These are phyloP conservation scores for Leccinum subspadiceum DNA, from an alignment of 1,284 basidiomycete genomes.

Conservation along the genomic window DNA sequence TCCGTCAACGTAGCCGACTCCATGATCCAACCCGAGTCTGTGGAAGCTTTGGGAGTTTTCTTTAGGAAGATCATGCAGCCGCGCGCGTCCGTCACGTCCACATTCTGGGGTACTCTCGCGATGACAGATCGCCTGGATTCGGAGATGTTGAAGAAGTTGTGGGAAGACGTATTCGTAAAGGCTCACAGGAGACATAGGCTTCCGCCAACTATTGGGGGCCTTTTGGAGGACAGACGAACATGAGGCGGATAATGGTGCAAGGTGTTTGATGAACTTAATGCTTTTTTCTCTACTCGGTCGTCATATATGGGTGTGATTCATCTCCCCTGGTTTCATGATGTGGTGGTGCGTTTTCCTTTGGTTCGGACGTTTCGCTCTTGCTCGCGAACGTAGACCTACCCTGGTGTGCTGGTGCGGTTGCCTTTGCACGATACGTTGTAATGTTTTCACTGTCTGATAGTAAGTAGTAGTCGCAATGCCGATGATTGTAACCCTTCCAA, in stretches of 20 bases:
- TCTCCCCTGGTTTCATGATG: neutral
- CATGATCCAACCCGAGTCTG: constrained; percentile 16
- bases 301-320: neutral
- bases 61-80: constrained; percentile 17
- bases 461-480: neutral
- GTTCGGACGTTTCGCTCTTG: neutral
- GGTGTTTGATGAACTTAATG: neutral
- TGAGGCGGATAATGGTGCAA: neutral
- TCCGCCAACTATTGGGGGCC: neutral
- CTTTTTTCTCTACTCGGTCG: neutral
- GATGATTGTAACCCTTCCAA: neutral
- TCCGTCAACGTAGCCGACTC: constrained; percentile 22
- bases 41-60: constrained; percentile 17
- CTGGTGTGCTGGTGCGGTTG: neutral
- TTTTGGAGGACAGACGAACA: neutral
- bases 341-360: neutral
- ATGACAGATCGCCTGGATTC: constrained; percentile 21
- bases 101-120: constrained; percentile 15
- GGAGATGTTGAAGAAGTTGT: constrained; percentile 14
- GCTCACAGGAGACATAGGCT: constrained; percentile 6
- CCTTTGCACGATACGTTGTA: neutral
- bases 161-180: constrained; percentile 25
- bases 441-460: neutral
- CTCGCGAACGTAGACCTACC: neutral
- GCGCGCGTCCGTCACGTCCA: neutral